Evolutionary conservation across 805 yeast genomes (phyloP).

Genomic region (Myxozyma geophila): DNA sequence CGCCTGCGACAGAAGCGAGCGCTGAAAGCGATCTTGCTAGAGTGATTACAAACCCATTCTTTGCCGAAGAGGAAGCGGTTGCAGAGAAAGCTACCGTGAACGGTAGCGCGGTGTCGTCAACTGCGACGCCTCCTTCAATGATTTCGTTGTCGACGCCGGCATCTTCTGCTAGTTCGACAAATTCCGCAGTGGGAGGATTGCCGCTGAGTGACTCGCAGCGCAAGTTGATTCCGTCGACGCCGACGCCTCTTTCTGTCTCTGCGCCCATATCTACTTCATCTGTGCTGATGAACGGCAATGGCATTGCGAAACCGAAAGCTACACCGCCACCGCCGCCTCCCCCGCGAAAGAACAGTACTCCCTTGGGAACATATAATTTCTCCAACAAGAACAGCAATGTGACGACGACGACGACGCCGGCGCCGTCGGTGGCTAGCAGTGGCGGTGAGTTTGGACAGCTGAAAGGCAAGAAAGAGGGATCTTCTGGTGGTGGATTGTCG

Average conservation of each 20-base stretch:
- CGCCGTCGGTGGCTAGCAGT: background rate
- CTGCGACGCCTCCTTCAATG: slow-evolving; percentile 12
- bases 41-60: slow-evolving; percentile 4
- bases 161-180: slow-evolving; percentile 4
- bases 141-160: slow-evolving; percentile 16
- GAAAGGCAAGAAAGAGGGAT: slow-evolving; percentile 31
- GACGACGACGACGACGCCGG: background rate
- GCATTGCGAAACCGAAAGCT: slow-evolving; percentile 1
- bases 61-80: background rate
- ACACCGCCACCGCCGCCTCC: slow-evolving; percentile 24
- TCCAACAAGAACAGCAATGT: background rate
- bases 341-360: slow-evolving; percentile 7
- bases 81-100: background rate
- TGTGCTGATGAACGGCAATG: background rate
- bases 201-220: slow-evolving; percentile 10
- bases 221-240: background rate
- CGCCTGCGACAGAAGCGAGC: slow-evolving; percentile 15
- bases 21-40: slow-evolving; percentile 12
- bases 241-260: background rate
- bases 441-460: slow-evolving; percentile 1
- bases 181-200: slow-evolving; percentile 6
- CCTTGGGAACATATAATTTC: background rate
- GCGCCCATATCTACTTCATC: background rate
- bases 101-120: too few species aligned
- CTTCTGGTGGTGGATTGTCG: slow-evolving; percentile 22